Conservation (phyloP, 2,329 filamentous ascomycete genomes). For the Ramichloridium luteum region DNA sequence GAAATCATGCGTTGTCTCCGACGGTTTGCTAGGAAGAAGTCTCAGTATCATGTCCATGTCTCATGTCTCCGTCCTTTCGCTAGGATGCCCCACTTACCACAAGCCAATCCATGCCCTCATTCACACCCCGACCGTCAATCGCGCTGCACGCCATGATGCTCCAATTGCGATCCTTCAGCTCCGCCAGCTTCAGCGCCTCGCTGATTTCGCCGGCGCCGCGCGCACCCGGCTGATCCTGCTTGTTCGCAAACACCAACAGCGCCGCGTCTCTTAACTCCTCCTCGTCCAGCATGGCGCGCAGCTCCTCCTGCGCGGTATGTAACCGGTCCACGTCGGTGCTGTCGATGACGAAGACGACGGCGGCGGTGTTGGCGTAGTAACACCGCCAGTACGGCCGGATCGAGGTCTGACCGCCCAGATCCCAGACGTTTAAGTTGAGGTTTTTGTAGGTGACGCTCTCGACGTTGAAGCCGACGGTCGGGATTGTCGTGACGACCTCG, state of each 20-base stretch:
- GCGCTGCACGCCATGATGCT: constrained; percentile 97
- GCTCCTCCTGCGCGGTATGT: constrained; percentile 82
- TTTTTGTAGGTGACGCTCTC: constrained; percentile 98
- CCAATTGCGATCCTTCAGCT: constrained; percentile 94
- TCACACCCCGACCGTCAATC: constrained; percentile 86
- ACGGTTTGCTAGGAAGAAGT: constrained; percentile 6
- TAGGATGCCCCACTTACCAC: constrained; percentile 50
- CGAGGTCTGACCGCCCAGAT: constrained; percentile 94
- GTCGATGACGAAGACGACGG: constrained; percentile 97
- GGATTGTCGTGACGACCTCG: constrained; percentile 97
- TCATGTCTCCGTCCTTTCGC: not conserved
- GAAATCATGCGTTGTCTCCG: constrained; percentile 8
- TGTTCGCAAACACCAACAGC: constrained; percentile 92
- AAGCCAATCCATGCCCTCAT: constrained; percentile 98
- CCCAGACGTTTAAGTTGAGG: constrained; percentile 98
- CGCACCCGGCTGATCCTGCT: constrained; percentile 94
- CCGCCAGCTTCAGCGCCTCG: constrained; percentile 77
- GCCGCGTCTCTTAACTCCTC: constrained; percentile 90
- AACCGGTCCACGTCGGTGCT: constrained; percentile 94
- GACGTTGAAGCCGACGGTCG: constrained; percentile 98
- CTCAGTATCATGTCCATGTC: not conserved
- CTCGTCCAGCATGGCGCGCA: constrained; percentile 91
- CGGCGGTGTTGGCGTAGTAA: constrained; percentile 97
- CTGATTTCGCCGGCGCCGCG: constrained; percentile 96
- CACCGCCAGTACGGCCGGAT: constrained; percentile 98